Evolutionary conservation across 352 stramenopile species (phyloP).

Genomic region (Pythium chondricola): DNA sequence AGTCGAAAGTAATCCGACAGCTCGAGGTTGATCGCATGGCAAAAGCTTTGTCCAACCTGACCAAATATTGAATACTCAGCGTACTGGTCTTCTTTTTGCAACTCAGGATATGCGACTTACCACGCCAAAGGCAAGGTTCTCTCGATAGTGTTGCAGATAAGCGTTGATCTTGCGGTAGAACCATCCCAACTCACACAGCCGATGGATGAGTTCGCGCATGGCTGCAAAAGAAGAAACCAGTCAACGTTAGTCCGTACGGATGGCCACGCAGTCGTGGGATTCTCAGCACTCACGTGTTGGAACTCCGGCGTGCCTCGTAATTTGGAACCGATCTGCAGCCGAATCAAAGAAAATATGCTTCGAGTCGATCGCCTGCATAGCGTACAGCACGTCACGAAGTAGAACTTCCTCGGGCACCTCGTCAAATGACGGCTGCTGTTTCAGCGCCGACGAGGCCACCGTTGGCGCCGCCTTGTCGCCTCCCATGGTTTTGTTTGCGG

Average conservation of each 20-base stretch:
- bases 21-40: slow-evolving; percentile 86
- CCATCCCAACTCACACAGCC: slow-evolving; percentile 86
- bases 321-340: slow-evolving; percentile 70
- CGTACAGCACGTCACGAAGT: slow-evolving; percentile 89
- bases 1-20: slow-evolving; percentile 91
- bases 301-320: slow-evolving; percentile 66
- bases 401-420: slow-evolving; percentile 80
- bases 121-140: slow-evolving; percentile 72
- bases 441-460: background rate
- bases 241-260: background rate
- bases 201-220: slow-evolving; percentile 78
- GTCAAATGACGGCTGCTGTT: slow-evolving; percentile 39
- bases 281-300: slow-evolving; percentile 74
- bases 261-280: too few relatives aligned
- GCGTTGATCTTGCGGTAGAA: slow-evolving; percentile 82
- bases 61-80: background rate
- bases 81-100: too few relatives aligned
- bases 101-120: slow-evolving; percentile 36
- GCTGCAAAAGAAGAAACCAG: slow-evolving; percentile 25
- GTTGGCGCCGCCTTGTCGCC: too few relatives aligned
- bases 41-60: slow-evolving; percentile 86
- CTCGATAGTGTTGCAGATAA: slow-evolving; percentile 70
- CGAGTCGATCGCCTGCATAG: slow-evolving; percentile 91
- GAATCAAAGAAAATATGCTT: slow-evolving; percentile 84
- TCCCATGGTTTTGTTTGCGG: background rate